A percentile compares a stretch with the other conserved stretches of the same genome.
phyloP scores from a whole-genome alignment of 2,329 filamentous ascomycete species.

The Diaporthe capsici region DNA sequence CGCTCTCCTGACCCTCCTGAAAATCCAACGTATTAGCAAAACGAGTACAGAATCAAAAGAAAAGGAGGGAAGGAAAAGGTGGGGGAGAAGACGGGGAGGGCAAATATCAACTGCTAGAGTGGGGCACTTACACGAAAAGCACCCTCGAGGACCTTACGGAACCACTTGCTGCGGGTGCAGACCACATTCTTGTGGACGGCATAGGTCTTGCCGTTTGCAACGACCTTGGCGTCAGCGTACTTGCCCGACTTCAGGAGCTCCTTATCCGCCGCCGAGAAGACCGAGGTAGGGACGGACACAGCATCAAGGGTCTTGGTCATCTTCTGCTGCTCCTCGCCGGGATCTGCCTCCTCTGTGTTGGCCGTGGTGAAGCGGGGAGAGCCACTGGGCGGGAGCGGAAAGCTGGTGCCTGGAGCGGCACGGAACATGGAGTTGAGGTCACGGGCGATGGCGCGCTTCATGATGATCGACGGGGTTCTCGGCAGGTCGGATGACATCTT shows the following conservation, averaged over 20 bases:
- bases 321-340: neutral
- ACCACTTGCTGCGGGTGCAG: constrained; percentile 6
- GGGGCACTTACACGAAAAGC: neutral
- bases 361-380: neutral
- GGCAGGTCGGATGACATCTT: neutral
- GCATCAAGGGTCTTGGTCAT: no score
- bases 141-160: neutral
- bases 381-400: no score
- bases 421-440: no score
- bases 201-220: neutral
- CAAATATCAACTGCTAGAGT: no score
- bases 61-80: neutral
- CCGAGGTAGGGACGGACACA: neutral
- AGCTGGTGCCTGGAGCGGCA: no score
- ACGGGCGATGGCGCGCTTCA: neutral
- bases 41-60: no score
- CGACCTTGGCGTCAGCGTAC: neutral
- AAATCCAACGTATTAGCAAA: neutral
- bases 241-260: neutral
- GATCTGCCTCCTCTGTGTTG: neutral
- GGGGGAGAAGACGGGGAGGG: no score
- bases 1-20: neutral
- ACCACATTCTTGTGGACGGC: neutral
- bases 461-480: neutral
- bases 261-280: neutral